phyloP scores from a whole-genome alignment of 2,329 filamentous ascomycete species.

The Pseudogymnoascus sp. region DNA sequence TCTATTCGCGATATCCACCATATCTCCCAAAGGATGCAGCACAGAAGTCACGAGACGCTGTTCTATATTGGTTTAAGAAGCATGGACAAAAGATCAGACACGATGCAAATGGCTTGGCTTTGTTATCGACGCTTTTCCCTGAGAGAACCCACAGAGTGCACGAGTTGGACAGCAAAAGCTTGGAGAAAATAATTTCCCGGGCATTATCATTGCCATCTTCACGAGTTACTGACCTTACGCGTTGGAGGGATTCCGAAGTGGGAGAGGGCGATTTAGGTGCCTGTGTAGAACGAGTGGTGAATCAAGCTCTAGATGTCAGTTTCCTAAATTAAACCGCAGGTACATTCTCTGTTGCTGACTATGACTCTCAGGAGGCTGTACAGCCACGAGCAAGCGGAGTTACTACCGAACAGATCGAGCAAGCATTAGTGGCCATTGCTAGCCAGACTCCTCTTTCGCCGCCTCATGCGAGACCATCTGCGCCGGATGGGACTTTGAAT shows the following conservation, averaged over 20 bases:
- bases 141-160: slow-evolving; percentile 76
- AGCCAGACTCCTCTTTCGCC: slow-evolving; percentile 55
- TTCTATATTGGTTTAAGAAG: slow-evolving; percentile 61
- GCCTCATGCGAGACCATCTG: slow-evolving; percentile 36
- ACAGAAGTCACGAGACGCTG: slow-evolving; percentile 50
- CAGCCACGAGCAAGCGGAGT: slow-evolving; percentile 33
- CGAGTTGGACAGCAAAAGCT: slow-evolving; percentile 49
- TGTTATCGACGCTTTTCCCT: slow-evolving; percentile 71
- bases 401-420: slow-evolving; percentile 67
- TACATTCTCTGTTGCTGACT: background rate
- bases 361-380: slow-evolving; percentile 7
- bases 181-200: slow-evolving; percentile 62
- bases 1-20: slow-evolving; percentile 33
- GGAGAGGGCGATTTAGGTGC: slow-evolving; percentile 60
- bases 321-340: background rate
- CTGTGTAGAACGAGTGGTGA: slow-evolving; percentile 61
- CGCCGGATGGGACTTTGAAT: background rate
- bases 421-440: slow-evolving; percentile 57
- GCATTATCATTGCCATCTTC: slow-evolving; percentile 58
- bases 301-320: slow-evolving; percentile 44
- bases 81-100: slow-evolving; percentile 54
- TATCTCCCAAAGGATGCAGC: slow-evolving; percentile 29
- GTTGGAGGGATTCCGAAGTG: slow-evolving; percentile 49
- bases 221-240: slow-evolving; percentile 53
- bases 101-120: slow-evolving; percentile 50